Percentiles rank a stretch among this genome's conserved stretches.
Evolutionary conservation across 352 stramenopile genomes (phyloP).

Genomic region (Phytophthora crassamura): DNA sequence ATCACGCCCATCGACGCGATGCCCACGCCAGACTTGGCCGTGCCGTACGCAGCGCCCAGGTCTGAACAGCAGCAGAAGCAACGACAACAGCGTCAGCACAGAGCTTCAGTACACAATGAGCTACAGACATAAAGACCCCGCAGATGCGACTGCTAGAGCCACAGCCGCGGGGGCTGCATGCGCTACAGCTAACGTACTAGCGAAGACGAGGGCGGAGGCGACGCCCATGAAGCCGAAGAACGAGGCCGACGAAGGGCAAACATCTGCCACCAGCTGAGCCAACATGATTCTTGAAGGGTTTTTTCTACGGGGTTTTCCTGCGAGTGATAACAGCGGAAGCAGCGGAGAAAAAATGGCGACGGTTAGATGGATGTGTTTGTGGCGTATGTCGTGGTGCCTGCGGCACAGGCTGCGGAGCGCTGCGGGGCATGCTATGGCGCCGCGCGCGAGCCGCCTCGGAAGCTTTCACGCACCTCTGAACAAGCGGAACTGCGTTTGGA

Average conservation of each 20-base stretch:
- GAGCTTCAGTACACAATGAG: too few species aligned
- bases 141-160: too few species aligned
- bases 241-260: constrained; percentile 97
- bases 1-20: constrained; percentile 96
- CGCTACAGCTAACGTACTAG: constrained; percentile 32
- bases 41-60: constrained; percentile 97
- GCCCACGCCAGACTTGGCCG: constrained; percentile 97
- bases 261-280: constrained; percentile 88
- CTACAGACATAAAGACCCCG: too few species aligned
- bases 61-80: constrained; percentile 54
- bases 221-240: constrained; percentile 99
- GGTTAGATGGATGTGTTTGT: constrained; percentile 18
- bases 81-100: constrained; percentile 10
- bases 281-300: constrained; percentile 38
- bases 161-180: too few species aligned
- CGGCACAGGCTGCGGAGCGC: background rate
- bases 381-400: background rate
- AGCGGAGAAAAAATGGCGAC: background rate
- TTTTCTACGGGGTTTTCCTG: constrained; percentile 24
- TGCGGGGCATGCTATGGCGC: background rate
- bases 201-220: constrained; percentile 90
- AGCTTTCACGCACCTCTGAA: constrained; percentile 29
- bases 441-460: background rate
- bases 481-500: constrained; percentile 36
- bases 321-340: background rate